Evolutionary conservation across 2,329 filamentous ascomycete genomes (phyloP).

Genomic region (Colletotrichum zoysiae): DNA sequence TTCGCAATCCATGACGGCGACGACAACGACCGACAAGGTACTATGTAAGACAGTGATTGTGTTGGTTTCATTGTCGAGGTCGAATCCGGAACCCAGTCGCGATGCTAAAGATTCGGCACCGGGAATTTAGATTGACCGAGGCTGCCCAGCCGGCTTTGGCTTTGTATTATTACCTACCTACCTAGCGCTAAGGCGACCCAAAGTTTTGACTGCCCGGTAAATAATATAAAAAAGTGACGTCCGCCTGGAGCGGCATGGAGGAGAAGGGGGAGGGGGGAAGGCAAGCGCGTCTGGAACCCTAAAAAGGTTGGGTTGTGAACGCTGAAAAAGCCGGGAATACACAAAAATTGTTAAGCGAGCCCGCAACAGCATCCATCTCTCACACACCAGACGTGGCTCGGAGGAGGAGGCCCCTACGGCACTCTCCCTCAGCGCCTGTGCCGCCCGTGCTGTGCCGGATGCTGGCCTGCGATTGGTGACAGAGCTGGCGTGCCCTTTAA

Average conservation of each 20-base stretch:
- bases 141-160: background rate
- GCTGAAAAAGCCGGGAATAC: conserved; percentile 26
- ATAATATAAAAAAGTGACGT: background rate
- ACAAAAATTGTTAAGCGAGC: conserved; percentile 41
- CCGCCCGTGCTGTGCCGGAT: conserved; percentile 9
- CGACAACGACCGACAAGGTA: background rate
- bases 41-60: background rate
- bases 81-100: background rate
- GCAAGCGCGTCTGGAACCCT: conserved; percentile 38
- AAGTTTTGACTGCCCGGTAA: background rate
- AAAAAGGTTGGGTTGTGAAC: conserved; percentile 16
- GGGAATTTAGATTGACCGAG: conserved; percentile 37
- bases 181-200: background rate
- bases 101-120: conserved; percentile 14
- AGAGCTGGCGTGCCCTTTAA: conserved; percentile 33
- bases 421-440: conserved; percentile 1
- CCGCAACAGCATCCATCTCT: conserved; percentile 19
- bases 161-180: background rate
- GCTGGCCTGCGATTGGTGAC: conserved; percentile 24
- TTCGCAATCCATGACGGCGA: background rate
- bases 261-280: conserved; percentile 12
- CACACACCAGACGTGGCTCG: conserved; percentile 10
- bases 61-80: background rate
- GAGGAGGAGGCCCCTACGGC: background rate
- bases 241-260: background rate